These are phyloP conservation scores for Ustilago shanxiensis DNA, from an alignment of 1,284 basidiomycete genomes.

Conservation along the genomic window DNA sequence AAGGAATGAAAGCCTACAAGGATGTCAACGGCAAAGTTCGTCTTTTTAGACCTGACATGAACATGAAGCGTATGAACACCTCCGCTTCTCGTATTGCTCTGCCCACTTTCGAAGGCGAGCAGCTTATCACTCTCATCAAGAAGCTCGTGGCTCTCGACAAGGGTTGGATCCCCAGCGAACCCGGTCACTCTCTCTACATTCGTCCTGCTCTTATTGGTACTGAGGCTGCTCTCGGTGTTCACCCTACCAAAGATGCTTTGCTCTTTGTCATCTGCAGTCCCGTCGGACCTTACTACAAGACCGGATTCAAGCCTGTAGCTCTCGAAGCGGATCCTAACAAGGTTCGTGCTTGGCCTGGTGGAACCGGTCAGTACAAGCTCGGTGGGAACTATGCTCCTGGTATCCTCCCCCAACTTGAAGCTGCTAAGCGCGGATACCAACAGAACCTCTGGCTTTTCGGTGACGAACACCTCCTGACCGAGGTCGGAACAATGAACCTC, in stretches of 20 bases:
- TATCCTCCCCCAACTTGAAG: constrained; percentile 80
- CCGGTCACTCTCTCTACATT: constrained; percentile 92
- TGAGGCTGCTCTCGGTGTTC: constrained; percentile 87
- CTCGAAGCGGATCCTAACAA: constrained; percentile 91
- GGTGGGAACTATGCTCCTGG: constrained; percentile 69
- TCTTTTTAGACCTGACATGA: constrained; percentile 95
- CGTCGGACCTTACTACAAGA: constrained; percentile 86
- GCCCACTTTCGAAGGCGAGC: constrained; percentile 84
- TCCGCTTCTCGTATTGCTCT: constrained; percentile 79
- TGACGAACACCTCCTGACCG: constrained; percentile 69
- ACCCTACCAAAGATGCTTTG: constrained; percentile 87
- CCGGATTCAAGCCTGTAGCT: constrained; percentile 95
- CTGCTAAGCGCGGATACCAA: constrained; percentile 85
- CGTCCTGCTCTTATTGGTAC: constrained; percentile 88
- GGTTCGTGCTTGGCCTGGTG: constrained; percentile 73
- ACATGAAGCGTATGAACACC: constrained; percentile 84
- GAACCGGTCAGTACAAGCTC: constrained; percentile 67
- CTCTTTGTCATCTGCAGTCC: constrained; percentile 95
- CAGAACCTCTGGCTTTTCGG: constrained; percentile 93
- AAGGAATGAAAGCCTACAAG: constrained; percentile 96
- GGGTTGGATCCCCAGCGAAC: constrained; percentile 90
- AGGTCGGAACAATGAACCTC: constrained; percentile 91
- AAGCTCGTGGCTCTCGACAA: constrained; percentile 87
- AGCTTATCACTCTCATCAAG: constrained; percentile 86
- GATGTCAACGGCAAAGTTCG: constrained; percentile 82